Conservation (phyloP, 805 yeast species). For the Vanderwaltozyma polyspora region DNA sequence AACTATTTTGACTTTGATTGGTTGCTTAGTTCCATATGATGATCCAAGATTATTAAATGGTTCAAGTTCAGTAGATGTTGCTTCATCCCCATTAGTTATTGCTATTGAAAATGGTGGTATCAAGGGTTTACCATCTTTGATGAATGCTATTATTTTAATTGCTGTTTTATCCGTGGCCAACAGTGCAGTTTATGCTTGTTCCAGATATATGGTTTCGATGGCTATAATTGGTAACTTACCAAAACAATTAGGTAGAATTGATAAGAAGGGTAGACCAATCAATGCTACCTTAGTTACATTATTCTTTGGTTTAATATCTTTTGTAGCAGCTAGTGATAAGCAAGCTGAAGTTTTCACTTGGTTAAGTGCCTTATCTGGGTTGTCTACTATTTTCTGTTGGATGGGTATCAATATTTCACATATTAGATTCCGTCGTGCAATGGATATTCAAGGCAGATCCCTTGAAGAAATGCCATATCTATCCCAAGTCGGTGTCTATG, state of each 20-base stretch:
- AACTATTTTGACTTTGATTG: constrained; percentile 42
- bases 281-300: constrained; percentile 50
- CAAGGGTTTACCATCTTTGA: constrained; percentile 51
- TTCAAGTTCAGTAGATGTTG: constrained; percentile 40
- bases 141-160: constrained; percentile 60
- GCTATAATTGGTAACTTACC: constrained; percentile 61
- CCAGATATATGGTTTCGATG: constrained; percentile 57
- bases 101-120: constrained; percentile 60
- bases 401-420: constrained; percentile 40
- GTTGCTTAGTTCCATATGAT: constrained; percentile 55
- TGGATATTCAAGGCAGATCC: constrained; percentile 43
- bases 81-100: constrained; percentile 67
- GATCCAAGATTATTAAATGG: constrained; percentile 39
- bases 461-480: constrained; percentile 52
- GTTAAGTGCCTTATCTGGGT: constrained; percentile 43
- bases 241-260: constrained; percentile 51
- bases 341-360: constrained; percentile 42
- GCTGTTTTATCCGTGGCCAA: constrained; percentile 66
- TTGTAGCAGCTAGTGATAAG: constrained; percentile 38
- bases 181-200: constrained; percentile 58
- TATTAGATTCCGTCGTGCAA: constrained; percentile 44
- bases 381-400: constrained; percentile 45
- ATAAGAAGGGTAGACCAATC: constrained; percentile 68
- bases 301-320: constrained; percentile 45
- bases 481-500: constrained; percentile 52